These are phyloP conservation scores for Pythium aristosporum DNA, from an alignment of 352 stramenopile genomes.

Conservation along the genomic window DNA sequence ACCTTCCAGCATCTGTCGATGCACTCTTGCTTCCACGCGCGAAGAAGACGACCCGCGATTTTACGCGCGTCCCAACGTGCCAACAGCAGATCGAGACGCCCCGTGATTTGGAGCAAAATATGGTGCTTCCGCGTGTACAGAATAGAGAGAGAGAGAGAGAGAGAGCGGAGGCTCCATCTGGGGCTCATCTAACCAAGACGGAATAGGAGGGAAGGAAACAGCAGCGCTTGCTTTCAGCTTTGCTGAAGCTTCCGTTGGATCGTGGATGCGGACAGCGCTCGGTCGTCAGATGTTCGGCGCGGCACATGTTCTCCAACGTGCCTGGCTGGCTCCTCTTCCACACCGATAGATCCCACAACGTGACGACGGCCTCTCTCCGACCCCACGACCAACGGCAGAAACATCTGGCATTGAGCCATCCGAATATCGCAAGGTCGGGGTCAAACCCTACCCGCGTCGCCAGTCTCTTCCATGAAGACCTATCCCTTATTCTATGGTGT, in stretches of 20 bases:
- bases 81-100: neutral
- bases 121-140: neutral
- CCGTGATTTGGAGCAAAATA: too few relatives aligned
- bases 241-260: too few relatives aligned
- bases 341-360: constrained; percentile 11
- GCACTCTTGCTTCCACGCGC: neutral
- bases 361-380: constrained; percentile 21
- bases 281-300: constrained; percentile 25
- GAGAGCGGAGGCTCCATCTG: neutral
- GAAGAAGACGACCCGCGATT: neutral
- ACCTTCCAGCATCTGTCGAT: neutral
- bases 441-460: constrained; percentile 13
- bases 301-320: constrained; percentile 15
- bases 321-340: constrained; percentile 20
- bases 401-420: constrained; percentile 28
- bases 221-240: neutral
- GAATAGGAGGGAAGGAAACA: neutral
- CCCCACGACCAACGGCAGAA: constrained; percentile 5
- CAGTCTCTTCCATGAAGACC: constrained; percentile 23
- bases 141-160: neutral
- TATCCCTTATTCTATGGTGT: constrained; percentile 24
- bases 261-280: neutral
- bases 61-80: neutral
- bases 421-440: neutral
- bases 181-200: constrained; percentile 1